phyloP scores from a whole-genome alignment of 495 filamentous ascomycete species.

The Daldinia grandis region DNA sequence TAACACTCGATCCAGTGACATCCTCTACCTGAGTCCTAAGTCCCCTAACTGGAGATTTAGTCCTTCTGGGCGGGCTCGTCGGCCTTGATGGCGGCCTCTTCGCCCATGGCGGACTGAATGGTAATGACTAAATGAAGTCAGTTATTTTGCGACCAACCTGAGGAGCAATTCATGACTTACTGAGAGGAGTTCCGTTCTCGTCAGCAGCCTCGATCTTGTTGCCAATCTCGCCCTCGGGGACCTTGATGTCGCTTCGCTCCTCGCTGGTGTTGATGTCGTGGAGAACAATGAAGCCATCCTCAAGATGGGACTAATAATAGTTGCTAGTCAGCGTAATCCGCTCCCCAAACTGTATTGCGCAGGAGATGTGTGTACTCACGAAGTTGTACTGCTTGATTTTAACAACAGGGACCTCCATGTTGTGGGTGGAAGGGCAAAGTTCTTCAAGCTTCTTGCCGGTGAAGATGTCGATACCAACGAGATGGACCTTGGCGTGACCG shows the following conservation, averaged over 20 bases:
- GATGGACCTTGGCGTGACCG: slow-evolving; percentile 99
- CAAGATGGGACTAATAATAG: slow-evolving; percentile 78
- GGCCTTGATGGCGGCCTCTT: slow-evolving; percentile 90
- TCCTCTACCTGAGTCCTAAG: slow-evolving; percentile 19
- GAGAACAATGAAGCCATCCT: slow-evolving; percentile 90
- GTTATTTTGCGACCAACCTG: slow-evolving; percentile 1
- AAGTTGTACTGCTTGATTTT: slow-evolving; percentile 89
- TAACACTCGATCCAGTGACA: slow-evolving; percentile 19
- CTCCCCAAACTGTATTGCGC: neutral
- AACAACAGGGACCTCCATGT: slow-evolving; percentile 99
- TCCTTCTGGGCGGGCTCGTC: slow-evolving; percentile 69
- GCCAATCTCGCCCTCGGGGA: slow-evolving; percentile 88
- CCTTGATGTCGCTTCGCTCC: slow-evolving; percentile 81
- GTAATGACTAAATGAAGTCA: slow-evolving; percentile 74
- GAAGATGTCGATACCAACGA: slow-evolving; percentile 98
- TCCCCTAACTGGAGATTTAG: slow-evolving; percentile 30
- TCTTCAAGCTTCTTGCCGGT: slow-evolving; percentile 99
- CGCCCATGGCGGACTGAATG: slow-evolving; percentile 93
- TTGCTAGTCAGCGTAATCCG: slow-evolving; percentile 2
- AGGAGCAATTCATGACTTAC: slow-evolving; percentile 62
- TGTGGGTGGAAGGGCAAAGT: slow-evolving; percentile 99
- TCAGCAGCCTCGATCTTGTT: slow-evolving; percentile 75
- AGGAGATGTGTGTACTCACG: slow-evolving; percentile 60
- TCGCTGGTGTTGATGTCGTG: slow-evolving; percentile 80
- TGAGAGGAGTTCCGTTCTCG: slow-evolving; percentile 77